These are phyloP conservation scores for Lepraria neglecta DNA, from an alignment of 495 filamentous ascomycete genomes.

Conservation along the genomic window DNA sequence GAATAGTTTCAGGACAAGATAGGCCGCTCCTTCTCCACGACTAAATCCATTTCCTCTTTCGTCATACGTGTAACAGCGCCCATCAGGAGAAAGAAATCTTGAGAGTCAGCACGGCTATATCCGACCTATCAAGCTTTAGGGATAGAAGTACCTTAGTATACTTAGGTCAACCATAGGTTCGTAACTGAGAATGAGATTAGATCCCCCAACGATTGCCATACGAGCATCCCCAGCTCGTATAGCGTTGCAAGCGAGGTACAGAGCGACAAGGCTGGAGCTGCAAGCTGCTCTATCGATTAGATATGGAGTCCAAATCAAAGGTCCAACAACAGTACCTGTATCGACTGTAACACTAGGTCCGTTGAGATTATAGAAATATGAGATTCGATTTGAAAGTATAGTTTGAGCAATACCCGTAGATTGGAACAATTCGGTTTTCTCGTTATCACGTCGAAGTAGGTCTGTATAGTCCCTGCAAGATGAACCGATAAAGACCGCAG, in stretches of 20 bases:
- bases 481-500: slow-evolving; percentile 34
- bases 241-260: slow-evolving; percentile 40
- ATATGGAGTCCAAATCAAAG: slow-evolving; percentile 17
- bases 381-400: slow-evolving; percentile 27
- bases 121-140: background rate
- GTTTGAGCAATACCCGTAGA: slow-evolving; percentile 35
- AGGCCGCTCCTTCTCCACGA: slow-evolving; percentile 40
- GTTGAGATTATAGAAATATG: slow-evolving; percentile 28
- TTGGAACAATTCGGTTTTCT: slow-evolving; percentile 22
- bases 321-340: slow-evolving; percentile 16
- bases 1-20: slow-evolving; percentile 40
- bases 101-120: too few species aligned
- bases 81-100: slow-evolving; percentile 38
- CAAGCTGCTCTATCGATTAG: slow-evolving; percentile 34
- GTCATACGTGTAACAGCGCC: slow-evolving; percentile 42
- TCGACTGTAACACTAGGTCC: slow-evolving; percentile 27
- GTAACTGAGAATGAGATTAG: slow-evolving; percentile 36
- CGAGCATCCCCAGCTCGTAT: slow-evolving; percentile 41
- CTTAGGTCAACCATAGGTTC: slow-evolving; percentile 14
- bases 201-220: slow-evolving; percentile 39
- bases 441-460: slow-evolving; percentile 7
- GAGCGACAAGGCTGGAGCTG: slow-evolving; percentile 44
- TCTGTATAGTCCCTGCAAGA: slow-evolving; percentile 30
- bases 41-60: slow-evolving; percentile 38
- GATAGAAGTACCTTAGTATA: slow-evolving; percentile 21